Percentiles rank a stretch among this genome's conserved stretches.
Conservation (phyloP, 148 eudicot genomes). For the Vaccinium vitisidaea region DNA sequence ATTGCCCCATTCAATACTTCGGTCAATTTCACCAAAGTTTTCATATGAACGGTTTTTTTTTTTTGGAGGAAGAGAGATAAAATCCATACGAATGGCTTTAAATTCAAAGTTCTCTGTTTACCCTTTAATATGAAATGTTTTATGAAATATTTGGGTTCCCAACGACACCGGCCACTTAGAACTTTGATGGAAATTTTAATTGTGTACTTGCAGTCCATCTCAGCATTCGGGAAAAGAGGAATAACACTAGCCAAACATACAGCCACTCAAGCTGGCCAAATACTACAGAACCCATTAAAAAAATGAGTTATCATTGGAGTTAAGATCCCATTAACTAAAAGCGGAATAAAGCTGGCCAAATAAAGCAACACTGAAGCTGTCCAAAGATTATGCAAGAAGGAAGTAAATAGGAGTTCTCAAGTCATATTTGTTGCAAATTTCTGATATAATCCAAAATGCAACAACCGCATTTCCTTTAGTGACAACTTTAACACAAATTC, state of each 20-base stretch:
- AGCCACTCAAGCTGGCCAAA: background rate
- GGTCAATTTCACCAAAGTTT: background rate
- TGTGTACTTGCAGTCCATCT: background rate
- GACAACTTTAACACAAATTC: too few relatives aligned
- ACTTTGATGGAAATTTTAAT: background rate
- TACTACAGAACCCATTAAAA: too few relatives aligned
- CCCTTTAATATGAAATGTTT: background rate
- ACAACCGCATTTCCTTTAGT: background rate
- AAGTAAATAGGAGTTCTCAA: background rate
- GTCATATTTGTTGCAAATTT: background rate
- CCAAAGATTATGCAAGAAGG: background rate
- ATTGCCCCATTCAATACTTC: background rate
- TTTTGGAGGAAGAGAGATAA: too few relatives aligned
- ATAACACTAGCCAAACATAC: background rate
- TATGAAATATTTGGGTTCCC: background rate
- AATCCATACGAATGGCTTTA: background rate
- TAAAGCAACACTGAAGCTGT: too few relatives aligned
- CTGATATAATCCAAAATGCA: background rate
- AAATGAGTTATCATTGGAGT: background rate
- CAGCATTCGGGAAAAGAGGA: background rate
- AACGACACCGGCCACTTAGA: background rate
- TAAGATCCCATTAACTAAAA: background rate
- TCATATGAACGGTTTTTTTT: background rate
- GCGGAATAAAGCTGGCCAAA: background rate
- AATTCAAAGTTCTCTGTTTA: conserved; percentile 1